Evolutionary conservation across 495 filamentous ascomycete genomes (phyloP).

Genomic region (Lindgomyces ingoldianus): DNA sequence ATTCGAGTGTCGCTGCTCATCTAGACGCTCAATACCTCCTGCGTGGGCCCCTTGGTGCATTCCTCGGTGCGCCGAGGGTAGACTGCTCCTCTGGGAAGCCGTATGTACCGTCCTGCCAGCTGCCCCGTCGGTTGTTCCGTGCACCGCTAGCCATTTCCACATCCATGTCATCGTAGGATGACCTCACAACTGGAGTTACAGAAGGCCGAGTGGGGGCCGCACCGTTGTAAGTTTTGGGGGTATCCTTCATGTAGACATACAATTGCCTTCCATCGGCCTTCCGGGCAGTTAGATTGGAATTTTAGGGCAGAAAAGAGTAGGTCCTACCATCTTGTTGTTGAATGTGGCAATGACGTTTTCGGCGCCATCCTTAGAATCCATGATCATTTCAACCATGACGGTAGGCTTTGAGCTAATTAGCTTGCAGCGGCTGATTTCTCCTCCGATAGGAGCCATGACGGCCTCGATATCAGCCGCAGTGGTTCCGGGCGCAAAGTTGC

Average conservation of each 20-base stretch:
- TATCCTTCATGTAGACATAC: neutral
- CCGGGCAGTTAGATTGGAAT: neutral
- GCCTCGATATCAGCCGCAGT: slow-evolving; percentile 92
- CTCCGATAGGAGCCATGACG: slow-evolving; percentile 71
- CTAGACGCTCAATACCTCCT: neutral
- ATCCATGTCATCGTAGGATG: neutral
- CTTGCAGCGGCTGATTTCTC: slow-evolving; percentile 69
- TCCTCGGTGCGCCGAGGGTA: neutral
- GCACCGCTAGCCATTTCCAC: neutral
- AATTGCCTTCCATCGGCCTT: neutral
- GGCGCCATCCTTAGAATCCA: slow-evolving; percentile 73
- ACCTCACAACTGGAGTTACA: neutral
- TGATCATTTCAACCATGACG: slow-evolving; percentile 83
- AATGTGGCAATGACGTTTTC: slow-evolving; percentile 80
- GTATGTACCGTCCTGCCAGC: neutral
- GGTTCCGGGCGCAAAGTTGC: slow-evolving; percentile 89
- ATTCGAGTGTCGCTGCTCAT: too few species aligned
- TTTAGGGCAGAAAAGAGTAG: neutral
- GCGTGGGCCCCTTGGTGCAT: neutral
- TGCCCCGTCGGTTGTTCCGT: neutral
- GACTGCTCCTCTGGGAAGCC: neutral
- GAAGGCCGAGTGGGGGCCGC: neutral
- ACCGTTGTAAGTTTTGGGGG: neutral
- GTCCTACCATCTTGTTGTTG: slow-evolving; percentile 73
- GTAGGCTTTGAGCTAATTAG: slow-evolving; percentile 69